These are phyloP conservation scores for Buddleja alternifolia DNA, from an alignment of 257 asterid genomes.

Conservation along the genomic window DNA sequence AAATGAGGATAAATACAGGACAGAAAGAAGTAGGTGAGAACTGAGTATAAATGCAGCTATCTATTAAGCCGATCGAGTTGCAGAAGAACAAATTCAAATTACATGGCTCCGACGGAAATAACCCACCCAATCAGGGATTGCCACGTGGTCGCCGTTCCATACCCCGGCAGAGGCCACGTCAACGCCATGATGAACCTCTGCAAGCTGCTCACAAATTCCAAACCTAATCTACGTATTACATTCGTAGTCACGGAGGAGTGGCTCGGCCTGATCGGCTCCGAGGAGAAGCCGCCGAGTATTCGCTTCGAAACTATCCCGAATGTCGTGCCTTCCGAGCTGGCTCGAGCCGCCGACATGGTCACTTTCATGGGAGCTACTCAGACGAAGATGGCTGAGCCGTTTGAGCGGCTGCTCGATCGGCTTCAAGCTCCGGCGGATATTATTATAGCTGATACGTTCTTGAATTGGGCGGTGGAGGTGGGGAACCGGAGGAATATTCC, in stretches of 20 bases:
- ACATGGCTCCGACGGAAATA: slow-evolving; percentile 34
- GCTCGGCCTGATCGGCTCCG: slow-evolving; percentile 64
- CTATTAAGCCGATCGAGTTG: too few relatives aligned
- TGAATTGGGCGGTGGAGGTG: slow-evolving; percentile 60
- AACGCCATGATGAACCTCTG: slow-evolving; percentile 77
- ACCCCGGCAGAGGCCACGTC: slow-evolving; percentile 89
- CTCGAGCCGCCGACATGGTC: slow-evolving; percentile 55
- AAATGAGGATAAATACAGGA: too few relatives aligned
- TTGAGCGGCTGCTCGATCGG: slow-evolving; percentile 54
- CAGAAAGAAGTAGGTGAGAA: too few relatives aligned
- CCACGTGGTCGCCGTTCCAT: slow-evolving; percentile 76
- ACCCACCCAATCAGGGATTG: slow-evolving; percentile 27
- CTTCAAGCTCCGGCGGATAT: slow-evolving; percentile 35
- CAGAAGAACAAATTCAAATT: not conserved
- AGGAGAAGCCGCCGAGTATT: slow-evolving; percentile 47
- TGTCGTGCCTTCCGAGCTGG: slow-evolving; percentile 63
- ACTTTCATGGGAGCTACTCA: slow-evolving; percentile 56
- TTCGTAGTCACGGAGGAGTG: slow-evolving; percentile 73
- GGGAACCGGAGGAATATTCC: slow-evolving; percentile 68
- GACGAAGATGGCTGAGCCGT: slow-evolving; percentile 68
- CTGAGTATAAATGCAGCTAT: too few relatives aligned
- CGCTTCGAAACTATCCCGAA: slow-evolving; percentile 69
- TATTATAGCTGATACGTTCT: slow-evolving; percentile 49
- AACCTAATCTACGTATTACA: slow-evolving; percentile 48
- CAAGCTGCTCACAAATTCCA: slow-evolving; percentile 41